Conservation (phyloP, 108 stramenopile species). For the Hondaea fermentalgiana region DNA sequence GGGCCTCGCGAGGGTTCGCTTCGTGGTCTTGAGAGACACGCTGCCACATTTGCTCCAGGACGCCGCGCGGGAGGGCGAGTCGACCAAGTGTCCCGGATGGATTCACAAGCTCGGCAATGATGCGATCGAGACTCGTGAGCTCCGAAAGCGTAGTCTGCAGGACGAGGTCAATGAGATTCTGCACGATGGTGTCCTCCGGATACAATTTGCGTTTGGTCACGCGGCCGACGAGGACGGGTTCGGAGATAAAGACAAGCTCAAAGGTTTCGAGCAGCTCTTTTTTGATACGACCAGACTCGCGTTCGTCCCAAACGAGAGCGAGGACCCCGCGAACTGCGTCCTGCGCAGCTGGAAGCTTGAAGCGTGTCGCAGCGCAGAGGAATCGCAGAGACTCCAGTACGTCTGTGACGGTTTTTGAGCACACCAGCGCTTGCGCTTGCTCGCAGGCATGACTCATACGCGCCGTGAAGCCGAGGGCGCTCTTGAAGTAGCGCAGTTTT, state of each 20-base stretch:
- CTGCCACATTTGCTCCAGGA: constrained; percentile 64
- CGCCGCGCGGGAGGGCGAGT: background rate
- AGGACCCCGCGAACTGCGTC: constrained; percentile 80
- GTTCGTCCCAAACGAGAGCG: constrained; percentile 80
- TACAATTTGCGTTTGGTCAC: constrained; percentile 40
- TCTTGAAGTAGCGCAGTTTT: background rate
- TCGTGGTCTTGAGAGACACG: constrained; percentile 71
- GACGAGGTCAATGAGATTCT: constrained; percentile 69
- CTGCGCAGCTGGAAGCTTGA: constrained; percentile 77
- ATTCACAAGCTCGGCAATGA: constrained; percentile 28
- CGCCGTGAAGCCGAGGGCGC: background rate
- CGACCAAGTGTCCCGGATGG: constrained; percentile 19
- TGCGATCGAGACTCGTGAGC: constrained; percentile 72
- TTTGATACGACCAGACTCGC: constrained; percentile 53
- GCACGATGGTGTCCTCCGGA: constrained; percentile 63
- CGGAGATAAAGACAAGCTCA: constrained; percentile 75
- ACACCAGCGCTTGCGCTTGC: constrained; percentile 52
- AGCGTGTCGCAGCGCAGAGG: constrained; percentile 78
- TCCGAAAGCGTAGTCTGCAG: constrained; percentile 69
- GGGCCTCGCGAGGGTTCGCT: constrained; percentile 17
- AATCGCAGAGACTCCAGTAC: constrained; percentile 59
- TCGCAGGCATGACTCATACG: background rate
- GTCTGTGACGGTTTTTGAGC: constrained; percentile 71
- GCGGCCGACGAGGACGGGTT: constrained; percentile 66
- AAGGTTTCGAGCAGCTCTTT: constrained; percentile 79